Conservation (phyloP, 306 rosid species). For the Dalbergia cochinchinensis region DNA sequence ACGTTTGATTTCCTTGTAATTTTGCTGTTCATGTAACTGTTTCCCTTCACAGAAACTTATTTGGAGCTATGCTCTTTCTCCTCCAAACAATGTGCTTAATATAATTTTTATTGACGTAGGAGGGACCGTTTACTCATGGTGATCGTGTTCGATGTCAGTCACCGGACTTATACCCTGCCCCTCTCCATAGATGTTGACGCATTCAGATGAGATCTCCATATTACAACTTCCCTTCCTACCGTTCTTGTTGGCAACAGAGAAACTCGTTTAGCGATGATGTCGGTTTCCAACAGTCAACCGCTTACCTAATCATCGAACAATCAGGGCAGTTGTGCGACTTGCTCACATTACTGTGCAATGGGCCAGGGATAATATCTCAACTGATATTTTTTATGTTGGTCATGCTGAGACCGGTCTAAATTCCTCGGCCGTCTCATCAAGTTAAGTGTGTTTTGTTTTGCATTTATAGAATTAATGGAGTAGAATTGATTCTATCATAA, state of each 20-base stretch:
- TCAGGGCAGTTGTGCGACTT: too few species aligned
- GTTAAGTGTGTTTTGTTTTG: too few species aligned
- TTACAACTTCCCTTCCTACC: constrained; percentile 35
- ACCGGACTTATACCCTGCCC: constrained; percentile 79
- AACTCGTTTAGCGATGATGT: constrained; percentile 22
- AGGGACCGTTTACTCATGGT: constrained; percentile 78
- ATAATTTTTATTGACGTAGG: constrained; percentile 54
- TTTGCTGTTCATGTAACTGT: not conserved
- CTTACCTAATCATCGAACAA: constrained; percentile 18
- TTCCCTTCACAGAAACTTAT: constrained; percentile 24
- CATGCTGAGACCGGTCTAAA: too few species aligned
- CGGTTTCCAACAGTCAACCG: constrained; percentile 15
- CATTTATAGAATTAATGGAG: too few species aligned
- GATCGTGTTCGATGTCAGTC: constrained; percentile 66
- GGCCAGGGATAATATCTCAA: not conserved
- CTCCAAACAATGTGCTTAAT: constrained; percentile 5
- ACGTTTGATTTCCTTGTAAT: not conserved
- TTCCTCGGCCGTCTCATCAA: not conserved
- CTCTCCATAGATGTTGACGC: constrained; percentile 82
- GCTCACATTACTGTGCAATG: not conserved
- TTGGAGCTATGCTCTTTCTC: not conserved
- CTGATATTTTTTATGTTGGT: not conserved
- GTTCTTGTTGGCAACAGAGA: constrained; percentile 5
- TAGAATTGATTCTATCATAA: too few species aligned
- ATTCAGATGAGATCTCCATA: constrained; percentile 40